These are phyloP conservation scores for Spongispora temasekensis DNA, from an alignment of 1,284 basidiomycete genomes.

Conservation along the genomic window DNA sequence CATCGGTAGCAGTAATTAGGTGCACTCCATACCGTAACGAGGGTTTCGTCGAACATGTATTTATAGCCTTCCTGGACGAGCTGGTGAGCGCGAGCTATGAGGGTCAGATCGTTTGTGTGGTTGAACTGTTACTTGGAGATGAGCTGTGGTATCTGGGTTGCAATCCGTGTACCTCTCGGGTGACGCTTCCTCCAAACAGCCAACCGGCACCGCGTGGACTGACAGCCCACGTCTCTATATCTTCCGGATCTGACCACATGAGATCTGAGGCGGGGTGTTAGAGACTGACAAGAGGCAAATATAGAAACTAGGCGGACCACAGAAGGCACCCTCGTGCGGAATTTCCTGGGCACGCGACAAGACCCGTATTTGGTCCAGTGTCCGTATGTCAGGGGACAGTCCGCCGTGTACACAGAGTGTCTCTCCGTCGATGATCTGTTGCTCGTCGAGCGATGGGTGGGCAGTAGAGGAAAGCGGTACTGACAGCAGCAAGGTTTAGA, in stretches of 20 bases:
- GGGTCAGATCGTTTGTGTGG: constrained; percentile 79
- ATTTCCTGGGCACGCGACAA: constrained; percentile 93
- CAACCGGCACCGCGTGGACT: constrained; percentile 94
- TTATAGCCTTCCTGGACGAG: constrained; percentile 98
- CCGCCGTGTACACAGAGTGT: constrained; percentile 94
- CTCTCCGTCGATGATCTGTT: constrained; percentile 89
- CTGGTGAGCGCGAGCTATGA: constrained; percentile 94
- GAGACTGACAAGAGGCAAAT: too few species aligned
- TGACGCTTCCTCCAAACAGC: constrained; percentile 90
- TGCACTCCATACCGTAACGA: constrained; percentile 98
- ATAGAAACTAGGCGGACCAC: constrained; percentile 56
- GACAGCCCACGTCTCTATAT: constrained; percentile 94
- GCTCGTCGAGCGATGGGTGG: neutral
- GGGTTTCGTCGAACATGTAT: constrained; percentile 93
- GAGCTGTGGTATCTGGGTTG: neutral
- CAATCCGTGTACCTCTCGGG: constrained; percentile 62
- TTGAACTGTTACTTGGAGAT: constrained; percentile 68
- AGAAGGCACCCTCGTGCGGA: constrained; percentile 97
- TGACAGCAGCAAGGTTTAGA: constrained; percentile 88
- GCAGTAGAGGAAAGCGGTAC: constrained; percentile 32
- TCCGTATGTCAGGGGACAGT: constrained; percentile 89
- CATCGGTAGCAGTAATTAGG: constrained; percentile 94
- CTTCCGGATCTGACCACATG: constrained; percentile 98
- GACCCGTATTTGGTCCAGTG: constrained; percentile 90
- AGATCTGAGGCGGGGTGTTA: constrained; percentile 58